phyloP scores from a whole-genome alignment of 1,139 yeast genomes.

The Ogataea hybrid region DNA sequence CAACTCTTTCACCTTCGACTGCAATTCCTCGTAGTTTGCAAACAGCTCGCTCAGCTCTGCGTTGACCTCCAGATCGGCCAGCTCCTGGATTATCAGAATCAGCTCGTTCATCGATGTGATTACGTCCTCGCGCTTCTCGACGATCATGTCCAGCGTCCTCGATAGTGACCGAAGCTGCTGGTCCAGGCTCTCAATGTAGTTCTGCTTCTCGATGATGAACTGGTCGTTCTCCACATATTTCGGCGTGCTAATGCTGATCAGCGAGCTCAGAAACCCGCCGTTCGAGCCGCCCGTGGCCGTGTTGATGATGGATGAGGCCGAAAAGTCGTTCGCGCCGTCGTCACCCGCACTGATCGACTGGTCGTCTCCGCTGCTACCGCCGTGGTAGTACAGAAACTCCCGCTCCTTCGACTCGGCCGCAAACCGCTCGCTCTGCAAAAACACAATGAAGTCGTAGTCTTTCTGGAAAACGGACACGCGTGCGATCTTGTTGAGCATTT shows the following conservation, averaged over 20 bases:
- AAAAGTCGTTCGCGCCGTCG: slow-evolving; percentile 36
- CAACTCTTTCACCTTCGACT: slow-evolving; percentile 67
- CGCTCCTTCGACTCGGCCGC: slow-evolving; percentile 60
- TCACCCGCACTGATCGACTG: slow-evolving; percentile 44
- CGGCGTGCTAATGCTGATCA: slow-evolving; percentile 51
- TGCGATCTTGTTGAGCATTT: slow-evolving; percentile 74
- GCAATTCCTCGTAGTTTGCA: slow-evolving; percentile 68
- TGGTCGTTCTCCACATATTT: slow-evolving; percentile 78
- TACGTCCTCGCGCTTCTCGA: slow-evolving; percentile 73
- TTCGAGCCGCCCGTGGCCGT: slow-evolving; percentile 35
- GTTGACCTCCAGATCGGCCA: slow-evolving; percentile 76
- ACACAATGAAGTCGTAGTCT: slow-evolving; percentile 76
- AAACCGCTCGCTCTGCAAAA: slow-evolving; percentile 74
- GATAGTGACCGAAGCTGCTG: slow-evolving; percentile 66
- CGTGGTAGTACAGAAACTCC: slow-evolving; percentile 38
- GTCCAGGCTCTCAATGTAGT: slow-evolving; percentile 71
- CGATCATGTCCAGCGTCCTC: slow-evolving; percentile 71
- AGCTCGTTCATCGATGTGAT: slow-evolving; percentile 66
- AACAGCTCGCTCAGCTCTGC: slow-evolving; percentile 61
- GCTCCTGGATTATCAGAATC: slow-evolving; percentile 47
- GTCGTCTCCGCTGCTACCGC: slow-evolving; percentile 45
- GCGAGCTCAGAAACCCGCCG: slow-evolving; percentile 62
- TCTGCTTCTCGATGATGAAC: slow-evolving; percentile 67
- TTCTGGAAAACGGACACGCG: slow-evolving; percentile 53
- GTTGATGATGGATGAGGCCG: slow-evolving; percentile 29